These are phyloP conservation scores for Solanum chilense DNA, from an alignment of 257 asterid genomes.

Conservation along the genomic window DNA sequence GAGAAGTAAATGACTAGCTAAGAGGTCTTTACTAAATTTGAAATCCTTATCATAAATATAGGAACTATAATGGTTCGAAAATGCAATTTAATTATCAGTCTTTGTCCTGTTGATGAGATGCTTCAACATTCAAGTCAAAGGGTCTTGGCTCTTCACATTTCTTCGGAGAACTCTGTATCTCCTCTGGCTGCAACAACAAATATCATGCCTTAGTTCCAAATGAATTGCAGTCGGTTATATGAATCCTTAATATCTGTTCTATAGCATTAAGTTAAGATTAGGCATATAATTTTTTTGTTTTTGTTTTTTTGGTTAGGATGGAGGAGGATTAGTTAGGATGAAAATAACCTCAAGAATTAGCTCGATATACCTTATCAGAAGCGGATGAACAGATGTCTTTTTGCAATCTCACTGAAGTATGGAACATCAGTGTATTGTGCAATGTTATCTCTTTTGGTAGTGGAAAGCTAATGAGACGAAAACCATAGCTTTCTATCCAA, in stretches of 20 bases:
- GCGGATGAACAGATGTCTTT: slow-evolving; percentile 14
- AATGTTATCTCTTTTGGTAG: slow-evolving; percentile 22
- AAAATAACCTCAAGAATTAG: background rate
- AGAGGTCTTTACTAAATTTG: background rate
- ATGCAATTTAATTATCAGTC: background rate
- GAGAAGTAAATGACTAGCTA: background rate
- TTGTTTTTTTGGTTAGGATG: background rate
- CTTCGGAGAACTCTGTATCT: background rate
- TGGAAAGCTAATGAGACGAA: background rate
- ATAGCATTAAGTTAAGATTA: background rate
- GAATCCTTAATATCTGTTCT: background rate
- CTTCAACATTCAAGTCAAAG: slow-evolving; percentile 11
- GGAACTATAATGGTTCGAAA: background rate
- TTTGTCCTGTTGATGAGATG: background rate
- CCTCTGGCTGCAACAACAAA: background rate
- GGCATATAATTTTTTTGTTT: background rate
- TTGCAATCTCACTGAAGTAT: slow-evolving; percentile 32
- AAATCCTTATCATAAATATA: background rate
- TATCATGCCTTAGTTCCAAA: background rate
- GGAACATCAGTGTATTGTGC: slow-evolving; percentile 37
- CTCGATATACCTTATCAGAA: background rate
- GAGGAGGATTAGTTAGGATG: background rate
- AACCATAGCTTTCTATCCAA: slow-evolving; percentile 30
- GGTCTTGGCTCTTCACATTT: background rate
- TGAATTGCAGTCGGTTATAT: background rate